Percentiles rank a stretch among this genome's conserved stretches.
These are phyloP conservation scores for Omphalotus guepiniiformis DNA, from an alignment of 768 basidiomycete species.

Conservation along the genomic window DNA sequence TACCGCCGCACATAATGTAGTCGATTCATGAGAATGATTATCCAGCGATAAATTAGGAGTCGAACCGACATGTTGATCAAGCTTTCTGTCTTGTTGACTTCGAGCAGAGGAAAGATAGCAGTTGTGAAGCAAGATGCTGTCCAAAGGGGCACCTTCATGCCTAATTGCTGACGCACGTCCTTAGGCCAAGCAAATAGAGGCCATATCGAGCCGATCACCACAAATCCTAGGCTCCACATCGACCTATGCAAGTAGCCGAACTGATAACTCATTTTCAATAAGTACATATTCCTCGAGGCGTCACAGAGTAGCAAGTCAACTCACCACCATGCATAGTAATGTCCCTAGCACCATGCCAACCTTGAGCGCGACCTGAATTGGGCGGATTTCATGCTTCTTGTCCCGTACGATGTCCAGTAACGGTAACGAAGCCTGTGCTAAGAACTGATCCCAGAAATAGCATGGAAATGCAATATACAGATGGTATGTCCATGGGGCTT, in stretches of 20 bases:
- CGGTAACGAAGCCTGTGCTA: conserved; percentile 21
- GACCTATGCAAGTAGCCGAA: conserved; percentile 70
- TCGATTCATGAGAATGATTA: neutral
- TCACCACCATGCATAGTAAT: conserved; percentile 1
- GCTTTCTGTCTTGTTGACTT: conserved; percentile 69
- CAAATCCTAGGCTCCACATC: conserved; percentile 68
- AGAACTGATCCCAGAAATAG: conserved; percentile 70
- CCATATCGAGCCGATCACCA: conserved; percentile 61
- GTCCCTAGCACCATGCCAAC: neutral
- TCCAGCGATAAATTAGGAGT: neutral
- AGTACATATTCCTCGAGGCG: no score
- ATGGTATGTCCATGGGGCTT: conserved; percentile 68
- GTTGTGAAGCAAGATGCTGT: conserved; percentile 44
- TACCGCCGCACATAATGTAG: conserved; percentile 44
- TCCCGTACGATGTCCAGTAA: neutral
- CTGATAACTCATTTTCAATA: no score
- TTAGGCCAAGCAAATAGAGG: conserved; percentile 50
- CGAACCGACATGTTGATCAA: conserved; percentile 52
- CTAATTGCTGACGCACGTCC: conserved; percentile 17
- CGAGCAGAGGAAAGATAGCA: conserved; percentile 65
- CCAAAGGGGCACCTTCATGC: conserved; percentile 35
- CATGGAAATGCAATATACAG: conserved; percentile 71
- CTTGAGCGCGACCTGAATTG: no score
- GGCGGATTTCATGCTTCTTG: neutral
- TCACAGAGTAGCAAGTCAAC: no score